Percentiles rank a stretch among this genome's conserved stretches.
Conservation (phyloP, 2,329 filamentous ascomycete species). For the Sclerotinia sclerotiorum region DNA sequence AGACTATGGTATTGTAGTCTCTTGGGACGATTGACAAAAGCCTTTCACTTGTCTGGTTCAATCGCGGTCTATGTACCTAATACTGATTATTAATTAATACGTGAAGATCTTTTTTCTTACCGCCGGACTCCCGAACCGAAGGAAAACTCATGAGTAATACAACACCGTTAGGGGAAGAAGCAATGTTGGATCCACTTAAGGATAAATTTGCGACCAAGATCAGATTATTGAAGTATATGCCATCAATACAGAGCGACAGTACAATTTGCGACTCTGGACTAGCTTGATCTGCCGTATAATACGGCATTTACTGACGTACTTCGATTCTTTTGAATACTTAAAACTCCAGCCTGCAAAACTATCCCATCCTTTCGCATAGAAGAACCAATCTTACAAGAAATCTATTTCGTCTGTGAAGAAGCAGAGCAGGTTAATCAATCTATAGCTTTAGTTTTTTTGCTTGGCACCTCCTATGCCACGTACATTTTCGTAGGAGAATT, state of each 20-base stretch:
- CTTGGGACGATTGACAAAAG: background rate
- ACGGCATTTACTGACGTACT: accelerated
- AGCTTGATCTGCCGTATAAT: background rate
- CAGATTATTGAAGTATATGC: no score
- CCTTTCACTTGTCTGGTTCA: background rate
- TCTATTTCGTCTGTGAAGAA: no score
- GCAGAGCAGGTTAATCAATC: background rate
- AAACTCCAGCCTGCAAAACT: no score
- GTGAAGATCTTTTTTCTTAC: background rate
- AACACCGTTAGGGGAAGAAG: no score
- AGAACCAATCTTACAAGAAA: background rate
- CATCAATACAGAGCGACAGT: background rate
- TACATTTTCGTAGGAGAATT: background rate
- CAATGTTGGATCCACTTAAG: no score
- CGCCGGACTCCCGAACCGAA: no score
- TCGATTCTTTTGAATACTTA: no score
- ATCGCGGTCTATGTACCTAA: background rate
- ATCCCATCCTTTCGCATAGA: background rate
- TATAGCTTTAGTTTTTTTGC: background rate
- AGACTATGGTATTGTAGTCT: background rate
- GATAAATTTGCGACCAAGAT: no score
- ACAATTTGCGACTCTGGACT: background rate
- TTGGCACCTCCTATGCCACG: background rate
- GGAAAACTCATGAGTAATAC: no score
- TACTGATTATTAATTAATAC: background rate